Evolutionary conservation across 495 filamentous ascomycete genomes (phyloP), one percentile per base, ranked within the genome.

Genomic region (Penicillium psychrofluorescens): DNA sequence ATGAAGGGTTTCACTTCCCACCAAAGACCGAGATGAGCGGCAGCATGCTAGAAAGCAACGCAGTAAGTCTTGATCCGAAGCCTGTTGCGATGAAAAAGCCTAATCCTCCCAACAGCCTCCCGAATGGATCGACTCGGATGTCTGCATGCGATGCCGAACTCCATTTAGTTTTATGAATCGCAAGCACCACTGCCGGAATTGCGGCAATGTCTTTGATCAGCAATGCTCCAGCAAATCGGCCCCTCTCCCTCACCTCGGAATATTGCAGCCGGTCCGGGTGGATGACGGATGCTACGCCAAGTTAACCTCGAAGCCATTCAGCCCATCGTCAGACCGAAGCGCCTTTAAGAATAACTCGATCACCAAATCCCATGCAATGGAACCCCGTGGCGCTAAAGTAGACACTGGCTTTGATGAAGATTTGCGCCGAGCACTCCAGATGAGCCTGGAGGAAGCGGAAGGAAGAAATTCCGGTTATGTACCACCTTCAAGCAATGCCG

Each of bases 111-210:
- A 41, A 35, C 50, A 95, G 90, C 92, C 92, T 4, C 92, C 92
- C 4, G 92, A 97, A 62, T 98, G 92, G 92, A 83, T 83, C 29
- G 94, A 98, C 63, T 95, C 91, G 1, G 92, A 98, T 54, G 92
- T 98, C 16, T 98, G 92, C 57, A 96, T 98, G 92, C 81, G 92
- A 61, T 98, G 92, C 55, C 80, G 92, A 45, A 95, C 90, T 15
- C 62, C 89, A 6, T 98, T 98, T 56, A 95, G 87, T 30, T 97
- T 97, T 58, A 97, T 89, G 45, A 98, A 98, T 61, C 80, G 92
- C 55, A 98, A 96, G 54, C 92, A 98, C 55, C 92, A 98, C 62
- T 98, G 92, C 54, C 80, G 92, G 36, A 98, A 98, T 57, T 98
- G 92, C 55, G 92, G 92, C 15, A 95, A 90, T 60, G 92, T 95